Percentiles rank a stretch among this genome's conserved stretches.
phyloP scores from a whole-genome alignment of 2,329 filamentous ascomycete genomes.

The Hymenoscyphus fraxineus region DNA sequence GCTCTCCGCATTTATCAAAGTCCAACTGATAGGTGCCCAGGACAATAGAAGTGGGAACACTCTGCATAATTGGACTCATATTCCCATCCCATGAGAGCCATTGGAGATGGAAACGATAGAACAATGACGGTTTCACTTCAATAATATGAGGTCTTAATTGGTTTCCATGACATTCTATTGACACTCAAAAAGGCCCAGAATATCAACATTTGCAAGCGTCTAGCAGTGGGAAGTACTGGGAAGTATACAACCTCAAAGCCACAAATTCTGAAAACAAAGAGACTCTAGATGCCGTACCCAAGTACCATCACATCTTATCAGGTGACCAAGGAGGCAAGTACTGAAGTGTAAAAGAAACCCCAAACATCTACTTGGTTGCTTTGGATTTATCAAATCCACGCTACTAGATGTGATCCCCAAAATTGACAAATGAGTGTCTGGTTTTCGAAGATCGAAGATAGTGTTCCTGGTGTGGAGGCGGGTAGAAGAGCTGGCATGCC shows the following conservation, averaged over 20 bases:
- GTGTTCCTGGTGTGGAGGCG: slow-evolving; percentile 86
- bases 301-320: slow-evolving; percentile 69
- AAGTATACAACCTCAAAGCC: slow-evolving; percentile 33
- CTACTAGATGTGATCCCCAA: slow-evolving; percentile 58
- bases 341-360: slow-evolving; percentile 88
- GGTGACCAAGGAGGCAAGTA: slow-evolving; percentile 74
- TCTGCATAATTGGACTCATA: slow-evolving; percentile 77
- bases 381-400: slow-evolving; percentile 75
- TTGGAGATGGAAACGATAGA: slow-evolving; percentile 57
- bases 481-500: slow-evolving; percentile 91
- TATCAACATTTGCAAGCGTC: slow-evolving; percentile 45
- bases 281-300: slow-evolving; percentile 54
- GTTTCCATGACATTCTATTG: slow-evolving; percentile 60
- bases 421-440: slow-evolving; percentile 82
- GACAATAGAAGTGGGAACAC: slow-evolving; percentile 47
- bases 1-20: slow-evolving; percentile 90
- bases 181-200: slow-evolving; percentile 12
- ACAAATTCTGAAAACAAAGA: slow-evolving; percentile 41
- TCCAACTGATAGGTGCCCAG: slow-evolving; percentile 55
- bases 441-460: slow-evolving; percentile 99
- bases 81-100: slow-evolving; percentile 70
- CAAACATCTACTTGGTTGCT: slow-evolving; percentile 90
- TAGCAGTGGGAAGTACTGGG: slow-evolving; percentile 53
- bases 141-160: slow-evolving; percentile 71
- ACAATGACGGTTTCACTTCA: slow-evolving; percentile 71